Evolutionary conservation across 2,329 filamentous ascomycete genomes (phyloP), one percentile per base, ranked within the genome.

Genomic region (Aspergillus hiratsukae): DNA sequence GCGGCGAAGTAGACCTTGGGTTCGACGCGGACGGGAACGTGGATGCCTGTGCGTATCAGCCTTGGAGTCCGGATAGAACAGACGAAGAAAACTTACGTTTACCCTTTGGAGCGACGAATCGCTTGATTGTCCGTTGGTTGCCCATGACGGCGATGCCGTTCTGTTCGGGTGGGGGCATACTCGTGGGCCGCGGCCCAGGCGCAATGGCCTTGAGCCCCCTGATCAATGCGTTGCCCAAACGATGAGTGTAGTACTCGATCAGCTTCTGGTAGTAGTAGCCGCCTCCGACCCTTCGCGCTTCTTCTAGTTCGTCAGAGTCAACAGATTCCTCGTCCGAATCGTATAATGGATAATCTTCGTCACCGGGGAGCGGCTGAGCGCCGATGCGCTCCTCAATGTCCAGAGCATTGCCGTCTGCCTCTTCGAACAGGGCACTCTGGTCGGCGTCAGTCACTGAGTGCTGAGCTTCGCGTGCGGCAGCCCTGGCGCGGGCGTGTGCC

Each of bases 1-100:
- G 91, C 92, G 23, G 94, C 94, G 71, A 99, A 96, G 74, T 91
- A 96, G 51, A 99, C 94, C 77, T 99, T 99, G 35, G 94, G 94
- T 75, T 99, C 94, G 35, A 99, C 92, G 50, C 94, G 87, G 54
- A 97, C 88, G 14, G 93, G 93, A 25, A 99, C 94, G 68, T 97
- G 93, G 57, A 99, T 97, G 73, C 90, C 90, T 84, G 80, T 72
- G 19, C 46, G 4, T 17, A 55, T 67, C 55, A 65, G 57, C 45
- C 48, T 25, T n/a, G 40, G 3, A 5, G 19, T 4, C 11, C 11
- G 11, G 43, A 21, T 37, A 45, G 19, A 43, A 27, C 17, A 25
- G 3, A 27, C 14, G 35, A 51, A 11, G 21, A 23, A 54, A n/a
- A 64, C 74, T 69, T 68, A 76, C 78, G 76, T 80, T 75, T 86